Evolutionary conservation across 1,139 yeast species (phyloP).

Genomic region (Magnusiomyces fungicola): DNA sequence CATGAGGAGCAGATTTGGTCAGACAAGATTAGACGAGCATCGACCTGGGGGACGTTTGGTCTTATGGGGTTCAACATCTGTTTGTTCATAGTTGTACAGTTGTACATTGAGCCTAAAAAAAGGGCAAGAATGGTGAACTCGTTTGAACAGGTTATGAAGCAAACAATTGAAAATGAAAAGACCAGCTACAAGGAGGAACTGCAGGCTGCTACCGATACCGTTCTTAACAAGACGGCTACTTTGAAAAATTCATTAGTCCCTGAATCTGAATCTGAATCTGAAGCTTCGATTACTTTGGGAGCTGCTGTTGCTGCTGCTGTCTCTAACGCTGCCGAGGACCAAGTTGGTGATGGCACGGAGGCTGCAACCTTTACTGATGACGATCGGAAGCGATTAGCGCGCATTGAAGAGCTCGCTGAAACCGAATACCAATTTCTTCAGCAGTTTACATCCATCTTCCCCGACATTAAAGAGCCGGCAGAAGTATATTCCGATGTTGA

Average conservation of each 20-base stretch:
- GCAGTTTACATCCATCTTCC: not conserved
- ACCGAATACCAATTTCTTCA: conserved; percentile 3
- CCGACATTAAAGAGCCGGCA: conserved; percentile 2
- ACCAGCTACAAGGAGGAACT: conserved; percentile 9
- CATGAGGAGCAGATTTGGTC: conserved; percentile 99
- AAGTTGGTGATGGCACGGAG: not conserved
- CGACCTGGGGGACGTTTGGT: conserved; percentile 95
- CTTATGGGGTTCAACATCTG: conserved; percentile 82
- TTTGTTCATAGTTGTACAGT: conserved; percentile 71
- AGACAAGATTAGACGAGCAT: conserved; percentile 85
- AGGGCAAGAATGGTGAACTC: conserved; percentile 69
- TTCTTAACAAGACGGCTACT: too few species aligned
- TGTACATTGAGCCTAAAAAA: conserved; percentile 93
- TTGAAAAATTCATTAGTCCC: conserved; percentile 1
- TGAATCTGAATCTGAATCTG: conserved; percentile 3
- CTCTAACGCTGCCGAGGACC: conserved; percentile 4
- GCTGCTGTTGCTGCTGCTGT: conserved; percentile 8
- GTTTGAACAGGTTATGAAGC: conserved; percentile 73
- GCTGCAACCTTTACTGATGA: conserved; percentile 1
- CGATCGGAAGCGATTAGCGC: conserved; percentile 3
- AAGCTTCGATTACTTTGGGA: not conserved
- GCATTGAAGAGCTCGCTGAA: conserved; percentile 3
- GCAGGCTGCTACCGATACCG: conserved; percentile 6
- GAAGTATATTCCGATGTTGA: conserved; percentile 1
- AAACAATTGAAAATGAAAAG: conserved; percentile 13